These are phyloP conservation scores for Fusarium tricinctum DNA, from an alignment of 2,329 filamentous ascomycete genomes.

Conservation along the genomic window DNA sequence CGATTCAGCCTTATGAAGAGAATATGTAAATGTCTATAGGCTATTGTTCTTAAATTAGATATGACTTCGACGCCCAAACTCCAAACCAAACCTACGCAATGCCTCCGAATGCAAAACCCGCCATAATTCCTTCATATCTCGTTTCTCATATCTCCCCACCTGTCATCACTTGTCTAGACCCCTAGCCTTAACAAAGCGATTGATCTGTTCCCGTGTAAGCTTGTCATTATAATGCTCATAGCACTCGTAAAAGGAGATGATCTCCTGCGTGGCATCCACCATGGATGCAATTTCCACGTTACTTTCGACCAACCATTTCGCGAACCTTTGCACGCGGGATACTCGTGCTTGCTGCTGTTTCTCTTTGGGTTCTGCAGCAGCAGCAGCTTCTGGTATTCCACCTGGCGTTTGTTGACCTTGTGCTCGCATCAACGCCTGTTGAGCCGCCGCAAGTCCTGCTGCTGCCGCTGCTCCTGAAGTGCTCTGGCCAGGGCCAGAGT, in stretches of 20 bases:
- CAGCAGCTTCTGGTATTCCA: slow-evolving; percentile 31
- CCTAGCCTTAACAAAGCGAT: slow-evolving; percentile 70
- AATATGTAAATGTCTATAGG: neutral
- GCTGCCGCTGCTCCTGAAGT: slow-evolving; percentile 52
- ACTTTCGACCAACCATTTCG: slow-evolving; percentile 88
- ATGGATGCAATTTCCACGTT: slow-evolving; percentile 86
- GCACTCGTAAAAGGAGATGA: slow-evolving; percentile 88
- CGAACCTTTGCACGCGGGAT: slow-evolving; percentile 74
- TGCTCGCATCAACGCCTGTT: slow-evolving; percentile 64
- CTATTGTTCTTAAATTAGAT: neutral
- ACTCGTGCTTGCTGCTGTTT: slow-evolving; percentile 69
- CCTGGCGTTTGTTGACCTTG: slow-evolving; percentile 53
- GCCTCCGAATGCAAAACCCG: slow-evolving; percentile 5
- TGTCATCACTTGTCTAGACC: slow-evolving; percentile 65
- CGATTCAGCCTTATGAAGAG: neutral
- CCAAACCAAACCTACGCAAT: slow-evolving; percentile 20
- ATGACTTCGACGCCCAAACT: slow-evolving; percentile 29
- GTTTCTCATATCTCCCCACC: slow-evolving; percentile 34
- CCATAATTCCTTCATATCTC: slow-evolving; percentile 43
- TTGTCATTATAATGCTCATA: slow-evolving; percentile 74
- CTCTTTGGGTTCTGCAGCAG: slow-evolving; percentile 57
- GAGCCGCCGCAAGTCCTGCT: slow-evolving; percentile 64
- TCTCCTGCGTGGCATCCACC: slow-evolving; percentile 90
- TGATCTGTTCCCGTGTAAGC: slow-evolving; percentile 69
- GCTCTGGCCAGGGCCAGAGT: slow-evolving; percentile 49